These are phyloP conservation scores for Penicillium pancosmium DNA, from an alignment of 495 filamentous ascomycete genomes.

Conservation along the genomic window DNA sequence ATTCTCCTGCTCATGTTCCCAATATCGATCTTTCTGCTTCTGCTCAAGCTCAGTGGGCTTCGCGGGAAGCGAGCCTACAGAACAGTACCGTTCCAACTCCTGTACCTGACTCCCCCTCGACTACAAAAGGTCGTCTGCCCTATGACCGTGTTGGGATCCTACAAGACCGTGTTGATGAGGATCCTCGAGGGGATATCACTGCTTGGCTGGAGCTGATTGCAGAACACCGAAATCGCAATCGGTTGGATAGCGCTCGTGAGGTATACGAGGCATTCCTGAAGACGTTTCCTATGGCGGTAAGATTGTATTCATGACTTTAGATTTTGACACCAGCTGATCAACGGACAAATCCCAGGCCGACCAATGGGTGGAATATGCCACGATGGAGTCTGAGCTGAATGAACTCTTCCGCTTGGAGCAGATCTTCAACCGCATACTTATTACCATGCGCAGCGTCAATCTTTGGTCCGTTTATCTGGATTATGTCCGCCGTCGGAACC, in stretches of 20 bases:
- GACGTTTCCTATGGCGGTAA: slow-evolving; percentile 87
- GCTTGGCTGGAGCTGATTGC: slow-evolving; percentile 86
- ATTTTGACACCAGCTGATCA: background rate
- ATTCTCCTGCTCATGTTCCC: slow-evolving; percentile 51
- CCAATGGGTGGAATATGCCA: slow-evolving; percentile 81
- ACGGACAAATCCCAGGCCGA: slow-evolving; percentile 65
- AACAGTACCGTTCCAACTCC: slow-evolving; percentile 45
- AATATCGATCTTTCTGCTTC: slow-evolving; percentile 49
- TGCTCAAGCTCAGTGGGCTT: slow-evolving; percentile 46
- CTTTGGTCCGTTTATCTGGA: slow-evolving; percentile 94
- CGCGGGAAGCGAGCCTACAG: slow-evolving; percentile 42
- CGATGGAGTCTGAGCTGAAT: slow-evolving; percentile 84
- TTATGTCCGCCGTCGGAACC: slow-evolving; percentile 89
- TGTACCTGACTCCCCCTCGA: slow-evolving; percentile 42
- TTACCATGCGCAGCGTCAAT: slow-evolving; percentile 73
- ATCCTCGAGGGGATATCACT: slow-evolving; percentile 86
- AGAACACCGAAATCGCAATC: slow-evolving; percentile 80
- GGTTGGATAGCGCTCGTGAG: slow-evolving; percentile 76
- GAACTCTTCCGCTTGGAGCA: slow-evolving; percentile 75
- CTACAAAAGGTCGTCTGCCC: slow-evolving; percentile 61
- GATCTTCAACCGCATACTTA: slow-evolving; percentile 76
- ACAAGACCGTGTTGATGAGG: slow-evolving; percentile 87
- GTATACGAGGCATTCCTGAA: slow-evolving; percentile 85
- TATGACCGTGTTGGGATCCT: slow-evolving; percentile 81
- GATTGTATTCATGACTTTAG: slow-evolving; percentile 40